Evolutionary conservation across 2,329 filamentous ascomycete species (phyloP).

Genomic region (Dothistroma pini): DNA sequence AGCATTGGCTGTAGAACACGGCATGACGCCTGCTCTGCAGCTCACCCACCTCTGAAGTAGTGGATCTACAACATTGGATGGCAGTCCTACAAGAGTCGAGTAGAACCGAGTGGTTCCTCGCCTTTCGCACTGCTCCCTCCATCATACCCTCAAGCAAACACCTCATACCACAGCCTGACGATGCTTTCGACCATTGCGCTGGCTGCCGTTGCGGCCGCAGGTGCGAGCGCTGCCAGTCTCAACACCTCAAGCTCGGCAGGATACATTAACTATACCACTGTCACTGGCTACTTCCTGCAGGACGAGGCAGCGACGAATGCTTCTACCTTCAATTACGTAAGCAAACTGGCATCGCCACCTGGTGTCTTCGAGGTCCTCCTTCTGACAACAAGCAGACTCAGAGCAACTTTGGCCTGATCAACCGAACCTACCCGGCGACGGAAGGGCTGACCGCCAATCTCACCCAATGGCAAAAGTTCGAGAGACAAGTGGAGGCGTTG

Average conservation of each 20-base stretch:
- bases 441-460: conserved; percentile 40
- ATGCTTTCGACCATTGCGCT: conserved; percentile 10
- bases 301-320: conserved; percentile 57
- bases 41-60: background rate
- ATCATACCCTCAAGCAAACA: too few relatives aligned
- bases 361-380: background rate
- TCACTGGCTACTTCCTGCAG: conserved; percentile 62
- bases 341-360: background rate
- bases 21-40: background rate
- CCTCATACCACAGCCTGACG: background rate
- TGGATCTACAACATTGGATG: background rate
- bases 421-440: conserved; percentile 58
- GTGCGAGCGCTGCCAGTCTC: conserved; percentile 12
- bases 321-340: conserved; percentile 61
- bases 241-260: conserved; percentile 13
- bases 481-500: conserved; percentile 54
- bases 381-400: conserved; percentile 44
- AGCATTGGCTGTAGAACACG: background rate
- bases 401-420: conserved; percentile 63
- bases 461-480: conserved; percentile 65
- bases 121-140: background rate
- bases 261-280: conserved; percentile 57
- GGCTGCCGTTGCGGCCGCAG: conserved; percentile 7
- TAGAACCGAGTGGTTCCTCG: background rate
- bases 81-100: background rate